Conservation (phyloP, 75 land plant species). For the Larix kaempferi region DNA sequence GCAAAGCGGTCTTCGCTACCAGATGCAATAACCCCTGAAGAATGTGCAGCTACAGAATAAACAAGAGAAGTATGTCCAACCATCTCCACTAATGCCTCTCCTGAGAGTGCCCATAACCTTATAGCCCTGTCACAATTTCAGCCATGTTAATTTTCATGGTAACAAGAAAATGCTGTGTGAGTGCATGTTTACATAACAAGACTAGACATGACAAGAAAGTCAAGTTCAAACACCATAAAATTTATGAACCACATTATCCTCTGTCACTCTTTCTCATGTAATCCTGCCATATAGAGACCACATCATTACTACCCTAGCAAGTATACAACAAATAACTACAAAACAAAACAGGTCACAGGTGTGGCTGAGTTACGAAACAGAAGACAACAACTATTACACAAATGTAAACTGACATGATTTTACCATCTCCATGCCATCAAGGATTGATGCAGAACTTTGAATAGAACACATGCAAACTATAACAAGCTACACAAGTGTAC, state of each 20-base stretch:
- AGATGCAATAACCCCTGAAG: slow-evolving; percentile 85
- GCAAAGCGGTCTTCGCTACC: slow-evolving; percentile 95
- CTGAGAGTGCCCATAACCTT: slow-evolving; percentile 81
- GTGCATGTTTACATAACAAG: background rate
- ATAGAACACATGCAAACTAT: background rate
- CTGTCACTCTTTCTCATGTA: background rate
- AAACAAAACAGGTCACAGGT: too few relatives aligned
- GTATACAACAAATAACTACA: background rate
- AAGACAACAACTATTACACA: background rate
- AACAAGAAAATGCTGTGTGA: background rate
- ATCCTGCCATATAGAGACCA: background rate
- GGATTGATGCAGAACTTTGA: background rate
- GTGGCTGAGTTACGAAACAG: too few relatives aligned
- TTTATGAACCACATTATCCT: too few relatives aligned
- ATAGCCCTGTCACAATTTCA: slow-evolving; percentile 51
- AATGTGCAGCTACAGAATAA: slow-evolving; percentile 81
- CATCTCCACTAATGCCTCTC: slow-evolving; percentile 88
- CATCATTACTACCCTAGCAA: background rate
- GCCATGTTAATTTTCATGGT: background rate
- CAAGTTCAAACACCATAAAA: too few relatives aligned
- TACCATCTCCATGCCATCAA: background rate
- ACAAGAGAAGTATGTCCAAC: slow-evolving; percentile 95
- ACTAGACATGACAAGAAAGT: background rate
- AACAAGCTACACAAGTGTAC: too few relatives aligned
- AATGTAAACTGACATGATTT: background rate